Base-by-base conservation (phyloP, 2,329 filamentous ascomycete species). In the Ceratocystis alfenasii region DNA sequence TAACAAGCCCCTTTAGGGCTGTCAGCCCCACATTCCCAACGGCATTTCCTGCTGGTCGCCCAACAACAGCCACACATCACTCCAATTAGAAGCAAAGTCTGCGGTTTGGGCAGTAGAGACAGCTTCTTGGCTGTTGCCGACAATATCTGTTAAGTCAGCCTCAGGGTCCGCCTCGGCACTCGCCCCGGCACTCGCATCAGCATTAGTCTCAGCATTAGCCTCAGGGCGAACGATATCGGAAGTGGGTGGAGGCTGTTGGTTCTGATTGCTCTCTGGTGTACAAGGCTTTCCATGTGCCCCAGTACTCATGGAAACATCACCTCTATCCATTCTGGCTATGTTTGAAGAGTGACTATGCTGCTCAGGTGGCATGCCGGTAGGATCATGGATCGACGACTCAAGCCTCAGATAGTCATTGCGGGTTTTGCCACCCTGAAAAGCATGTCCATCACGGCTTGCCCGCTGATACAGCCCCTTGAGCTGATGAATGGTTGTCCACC, bases 341-440 rank as follows among this genome's bases (percentile, higher is more conserved):
- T 66, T 66, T 17, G 60, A 63, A 12, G 50, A 53, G 10, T 44
- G 33, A 33, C 30, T 12, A 22, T 63, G 59, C 10, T 63, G 30
- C 44, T 67, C 63, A 30, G 63, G 59, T 17, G 50, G 15, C 12
- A 44, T 48, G 2, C 66, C 63, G n/a, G 20, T 48, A 8, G 63
- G 30, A 67, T 67, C 66, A n/a, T 67, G 66, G 30, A 67, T 64
- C 2, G 66, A 67, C 5, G 62, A 65, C 45, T 67, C 66, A 22
- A 67, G 50, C 6, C 25, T 50, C 8, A 59, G 17, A 44, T 65
- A 67, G n/a, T 67, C 66, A 33, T 62, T 64, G 20, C 66, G 63
- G 3, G 62, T 64, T 55, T 65, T 65, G 2, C 63, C 66, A 1
- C 60, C 61, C 20, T 62, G 55, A 10, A 64, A 60, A 25, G 55